phyloP scores from a whole-genome alignment of 2,329 filamentous ascomycete species.

The Dactylellina sp. region DNA sequence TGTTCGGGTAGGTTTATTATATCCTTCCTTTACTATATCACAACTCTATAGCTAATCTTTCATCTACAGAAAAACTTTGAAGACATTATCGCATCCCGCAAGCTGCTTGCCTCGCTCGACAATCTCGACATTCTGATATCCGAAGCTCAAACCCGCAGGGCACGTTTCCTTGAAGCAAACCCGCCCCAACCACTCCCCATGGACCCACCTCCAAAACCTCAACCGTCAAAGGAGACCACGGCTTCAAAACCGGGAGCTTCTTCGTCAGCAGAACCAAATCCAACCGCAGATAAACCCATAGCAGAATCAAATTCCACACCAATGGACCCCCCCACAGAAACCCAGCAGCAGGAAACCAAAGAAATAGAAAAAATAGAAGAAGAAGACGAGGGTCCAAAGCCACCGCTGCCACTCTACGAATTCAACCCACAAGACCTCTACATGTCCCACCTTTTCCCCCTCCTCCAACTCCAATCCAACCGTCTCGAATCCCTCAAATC shows the following conservation, averaged over 20 bases:
- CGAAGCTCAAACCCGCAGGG: slow-evolving; percentile 38
- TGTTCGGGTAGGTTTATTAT: slow-evolving; percentile 23
- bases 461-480: slow-evolving; percentile 42
- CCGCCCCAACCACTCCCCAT: slow-evolving; percentile 32
- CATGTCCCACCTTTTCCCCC: slow-evolving; percentile 41
- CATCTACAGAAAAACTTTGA: slow-evolving; percentile 51
- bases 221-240: slow-evolving; percentile 1
- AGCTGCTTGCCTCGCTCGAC: slow-evolving; percentile 45
- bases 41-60: not conserved
- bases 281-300: not conserved
- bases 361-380: not conserved
- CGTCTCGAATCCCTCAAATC: slow-evolving; percentile 34
- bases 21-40: not conserved
- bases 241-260: slow-evolving; percentile 12
- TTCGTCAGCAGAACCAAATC: not conserved
- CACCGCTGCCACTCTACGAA: slow-evolving; percentile 21
- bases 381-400: slow-evolving; percentile 1
- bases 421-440: slow-evolving; percentile 44
- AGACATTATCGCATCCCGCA: slow-evolving; percentile 41
- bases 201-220: slow-evolving; percentile 37
- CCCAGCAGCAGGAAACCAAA: not conserved
- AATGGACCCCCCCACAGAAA: not conserved
- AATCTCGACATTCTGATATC: slow-evolving; percentile 53
- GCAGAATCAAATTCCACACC: not conserved
- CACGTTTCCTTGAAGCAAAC: slow-evolving; percentile 26